These are phyloP conservation scores for Globisporangium lucens DNA, from an alignment of 352 stramenopile genomes.

Conservation along the genomic window DNA sequence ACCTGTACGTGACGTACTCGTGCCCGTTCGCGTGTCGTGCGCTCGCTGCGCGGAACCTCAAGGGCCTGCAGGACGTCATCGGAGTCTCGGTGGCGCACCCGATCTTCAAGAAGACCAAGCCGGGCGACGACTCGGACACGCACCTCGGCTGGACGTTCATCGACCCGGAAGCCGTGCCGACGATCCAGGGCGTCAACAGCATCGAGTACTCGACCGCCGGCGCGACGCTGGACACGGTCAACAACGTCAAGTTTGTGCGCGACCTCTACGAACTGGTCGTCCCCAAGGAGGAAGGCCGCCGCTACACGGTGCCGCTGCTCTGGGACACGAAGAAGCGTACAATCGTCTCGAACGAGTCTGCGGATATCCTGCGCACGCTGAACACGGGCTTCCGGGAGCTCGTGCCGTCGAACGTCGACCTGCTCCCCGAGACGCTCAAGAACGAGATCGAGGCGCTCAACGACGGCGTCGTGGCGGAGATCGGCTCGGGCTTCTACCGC, in stretches of 20 bases:
- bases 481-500: constrained; percentile 48
- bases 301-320: constrained; percentile 61
- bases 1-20: constrained; percentile 91
- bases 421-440: constrained; percentile 46
- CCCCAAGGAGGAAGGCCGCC: constrained; percentile 7
- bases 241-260: constrained; percentile 23
- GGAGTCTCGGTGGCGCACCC: constrained; percentile 78
- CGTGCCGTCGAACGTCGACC: constrained; percentile 28
- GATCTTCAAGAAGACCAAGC: constrained; percentile 41
- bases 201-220: constrained; percentile 22
- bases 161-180: constrained; percentile 8
- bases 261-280: constrained; percentile 40
- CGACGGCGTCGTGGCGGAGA: constrained; percentile 51
- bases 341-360: constrained; percentile 82
- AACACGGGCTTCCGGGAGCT: constrained; percentile 39
- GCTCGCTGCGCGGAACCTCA: constrained; percentile 79
- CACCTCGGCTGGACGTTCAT: constrained; percentile 43
- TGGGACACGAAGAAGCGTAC: constrained; percentile 58
- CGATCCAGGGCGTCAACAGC: constrained; percentile 11
- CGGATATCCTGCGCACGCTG: constrained; percentile 69
- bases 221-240: constrained; percentile 23
- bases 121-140: constrained; percentile 29
- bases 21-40: constrained; percentile 80
- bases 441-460: constrained; percentile 59
- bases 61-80: constrained; percentile 91